Evolutionary conservation across 2,329 filamentous ascomycete species (phyloP).

Genomic region (Magnaporthiopsis rhizophila): DNA sequence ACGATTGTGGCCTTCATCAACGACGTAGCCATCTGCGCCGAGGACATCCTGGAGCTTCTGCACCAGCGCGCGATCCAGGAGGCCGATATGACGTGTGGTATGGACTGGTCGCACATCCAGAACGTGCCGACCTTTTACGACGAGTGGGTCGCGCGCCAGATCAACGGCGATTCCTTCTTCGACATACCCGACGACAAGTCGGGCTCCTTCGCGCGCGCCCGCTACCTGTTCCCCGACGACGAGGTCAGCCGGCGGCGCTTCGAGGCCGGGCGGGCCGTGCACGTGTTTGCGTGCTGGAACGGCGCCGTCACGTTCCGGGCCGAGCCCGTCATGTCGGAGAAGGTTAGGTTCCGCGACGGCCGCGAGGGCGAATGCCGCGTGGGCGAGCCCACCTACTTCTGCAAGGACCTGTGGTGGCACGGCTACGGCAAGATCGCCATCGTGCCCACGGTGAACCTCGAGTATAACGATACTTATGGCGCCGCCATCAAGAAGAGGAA

Average conservation of each 20-base stretch:
- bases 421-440: slow-evolving; percentile 44
- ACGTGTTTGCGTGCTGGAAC: slow-evolving; percentile 55
- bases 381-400: slow-evolving; percentile 46
- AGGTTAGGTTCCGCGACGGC: slow-evolving; percentile 34
- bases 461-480: slow-evolving; percentile 39
- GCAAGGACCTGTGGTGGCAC: slow-evolving; percentile 45
- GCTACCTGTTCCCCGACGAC: slow-evolving; percentile 45
- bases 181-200: slow-evolving; percentile 32
- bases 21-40: slow-evolving; percentile 40
- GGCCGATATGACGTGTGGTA: slow-evolving; percentile 48
- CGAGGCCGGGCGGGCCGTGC: slow-evolving; percentile 34
- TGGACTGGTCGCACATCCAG: slow-evolving; percentile 46
- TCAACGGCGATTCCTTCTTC: slow-evolving; percentile 47
- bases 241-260: slow-evolving; percentile 25
- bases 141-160: slow-evolving; percentile 42
- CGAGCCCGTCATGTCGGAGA: slow-evolving; percentile 32
- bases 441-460: slow-evolving; percentile 46
- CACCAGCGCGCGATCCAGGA: slow-evolving; percentile 35
- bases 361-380: slow-evolving; percentile 37
- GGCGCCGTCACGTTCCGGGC: slow-evolving; percentile 41
- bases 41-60: slow-evolving; percentile 48
- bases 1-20: slow-evolving; percentile 43
- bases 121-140: slow-evolving; percentile 44
- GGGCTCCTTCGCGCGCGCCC: slow-evolving; percentile 8
- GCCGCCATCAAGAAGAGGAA: slow-evolving; percentile 37